phyloP scores from a whole-genome alignment of 1,284 basidiomycete species.

The Gomphus bonarii region DNA sequence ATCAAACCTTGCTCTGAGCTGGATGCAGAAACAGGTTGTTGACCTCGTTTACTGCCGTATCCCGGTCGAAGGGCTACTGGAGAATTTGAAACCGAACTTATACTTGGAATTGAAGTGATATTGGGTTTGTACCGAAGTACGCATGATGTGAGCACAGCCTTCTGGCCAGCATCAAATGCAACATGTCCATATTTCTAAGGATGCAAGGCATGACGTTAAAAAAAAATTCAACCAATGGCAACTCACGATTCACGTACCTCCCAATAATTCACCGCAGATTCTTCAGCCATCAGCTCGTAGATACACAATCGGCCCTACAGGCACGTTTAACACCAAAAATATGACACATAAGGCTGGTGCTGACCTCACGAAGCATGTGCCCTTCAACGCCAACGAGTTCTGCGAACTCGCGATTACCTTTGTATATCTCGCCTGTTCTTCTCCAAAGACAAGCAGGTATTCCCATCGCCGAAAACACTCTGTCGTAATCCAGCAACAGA shows the following conservation, averaged over 20 bases:
- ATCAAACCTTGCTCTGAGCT: constrained; percentile 61
- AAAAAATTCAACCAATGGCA: neutral
- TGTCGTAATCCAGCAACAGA: constrained; percentile 89
- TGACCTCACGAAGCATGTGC: constrained; percentile 68
- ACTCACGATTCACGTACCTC: constrained; percentile 44
- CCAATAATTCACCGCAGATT: constrained; percentile 96
- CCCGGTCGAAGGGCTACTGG: constrained; percentile 15
- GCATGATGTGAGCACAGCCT: constrained; percentile 90
- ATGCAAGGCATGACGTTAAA: neutral
- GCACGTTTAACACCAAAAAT: neutral
- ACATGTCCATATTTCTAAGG: constrained; percentile 85
- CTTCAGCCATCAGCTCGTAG: constrained; percentile 95
- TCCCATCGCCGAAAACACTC: constrained; percentile 91
- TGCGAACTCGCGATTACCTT: constrained; percentile 91
- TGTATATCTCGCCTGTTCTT: constrained; percentile 96
- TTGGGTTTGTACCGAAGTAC: constrained; percentile 73
- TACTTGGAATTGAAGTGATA: constrained; percentile 22
- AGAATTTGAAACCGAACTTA: constrained; percentile 13
- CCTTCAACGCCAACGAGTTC: constrained; percentile 80
- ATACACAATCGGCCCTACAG: constrained; percentile 81
- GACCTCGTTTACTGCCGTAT: constrained; percentile 14
- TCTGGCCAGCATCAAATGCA: constrained; percentile 81
- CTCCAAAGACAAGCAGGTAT: constrained; percentile 97
- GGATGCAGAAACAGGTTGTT: constrained; percentile 14
- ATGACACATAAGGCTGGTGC: constrained; percentile 13